Conservation (phyloP, 1,139 yeast species). For the Zhuliangozyma parablackwelliae region DNA sequence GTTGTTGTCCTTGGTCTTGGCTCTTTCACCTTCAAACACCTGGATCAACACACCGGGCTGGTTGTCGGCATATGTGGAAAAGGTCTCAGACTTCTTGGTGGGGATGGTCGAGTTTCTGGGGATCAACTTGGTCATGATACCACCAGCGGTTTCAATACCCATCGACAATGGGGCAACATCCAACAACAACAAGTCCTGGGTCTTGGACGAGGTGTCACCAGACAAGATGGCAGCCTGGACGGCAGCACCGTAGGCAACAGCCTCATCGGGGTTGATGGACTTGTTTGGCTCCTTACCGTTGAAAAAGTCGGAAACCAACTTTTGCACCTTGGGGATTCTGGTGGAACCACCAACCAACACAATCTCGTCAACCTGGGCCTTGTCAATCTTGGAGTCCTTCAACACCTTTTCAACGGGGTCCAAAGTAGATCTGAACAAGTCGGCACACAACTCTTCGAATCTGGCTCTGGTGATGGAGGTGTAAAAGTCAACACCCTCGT, state of each 20-base stretch:
- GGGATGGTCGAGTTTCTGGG: conserved; percentile 97
- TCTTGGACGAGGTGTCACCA: conserved; percentile 59
- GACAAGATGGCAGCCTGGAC: conserved; percentile 90
- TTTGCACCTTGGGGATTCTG: conserved; percentile 98
- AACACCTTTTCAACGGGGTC: conserved; percentile 98
- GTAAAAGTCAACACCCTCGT: conserved; percentile 95
- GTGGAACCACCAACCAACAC: conserved; percentile 99
- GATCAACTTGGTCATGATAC: conserved; percentile 95
- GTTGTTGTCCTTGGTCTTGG: conserved; percentile 93
- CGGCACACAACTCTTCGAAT: conserved; percentile 96
- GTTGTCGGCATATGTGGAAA: conserved; percentile 96
- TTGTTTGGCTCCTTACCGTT: conserved; percentile 94
- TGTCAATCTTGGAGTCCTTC: conserved; percentile 89
- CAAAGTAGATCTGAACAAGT: conserved; percentile 90
- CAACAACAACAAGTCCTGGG: conserved; percentile 80
- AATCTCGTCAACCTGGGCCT: conserved; percentile 86
- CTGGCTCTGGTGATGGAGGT: conserved; percentile 97
- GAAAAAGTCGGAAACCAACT: conserved; percentile 94
- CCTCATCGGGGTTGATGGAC: conserved; percentile 98
- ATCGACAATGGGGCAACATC: conserved; percentile 92
- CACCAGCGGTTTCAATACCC: conserved; percentile 97
- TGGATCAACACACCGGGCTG: conserved; percentile 96
- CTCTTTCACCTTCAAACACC: conserved; percentile 97
- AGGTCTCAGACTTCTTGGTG: conserved; percentile 92
- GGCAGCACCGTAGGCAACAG: conserved; percentile 98